These are phyloP conservation scores for Termitomyces sp. DNA, from an alignment of 1,284 basidiomycete genomes.

Conservation along the genomic window DNA sequence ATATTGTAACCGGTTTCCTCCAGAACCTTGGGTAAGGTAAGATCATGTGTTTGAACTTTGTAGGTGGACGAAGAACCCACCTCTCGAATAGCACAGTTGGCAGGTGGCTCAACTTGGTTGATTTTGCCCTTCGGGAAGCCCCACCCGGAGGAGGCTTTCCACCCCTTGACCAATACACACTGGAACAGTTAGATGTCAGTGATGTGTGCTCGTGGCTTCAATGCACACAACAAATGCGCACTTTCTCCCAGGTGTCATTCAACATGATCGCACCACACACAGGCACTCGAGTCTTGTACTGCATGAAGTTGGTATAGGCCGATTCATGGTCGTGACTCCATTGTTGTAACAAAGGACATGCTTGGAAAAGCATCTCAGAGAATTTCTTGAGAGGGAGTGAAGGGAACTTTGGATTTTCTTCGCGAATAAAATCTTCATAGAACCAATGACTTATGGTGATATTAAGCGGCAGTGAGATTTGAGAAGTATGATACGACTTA, in stretches of 20 bases:
- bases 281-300: constrained; percentile 96
- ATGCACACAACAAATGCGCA: constrained; percentile 28
- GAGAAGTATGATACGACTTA: constrained; percentile 36
- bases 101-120: constrained; percentile 85
- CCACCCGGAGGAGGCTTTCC: constrained; percentile 96
- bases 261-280: constrained; percentile 99
- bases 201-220: background rate
- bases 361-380: constrained; percentile 87
- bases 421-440: constrained; percentile 97
- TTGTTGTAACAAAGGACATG: constrained; percentile 75
- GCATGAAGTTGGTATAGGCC: constrained; percentile 81
- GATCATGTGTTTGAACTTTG: background rate
- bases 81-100: constrained; percentile 86
- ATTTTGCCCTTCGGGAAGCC: constrained; percentile 99
- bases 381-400: constrained; percentile 89
- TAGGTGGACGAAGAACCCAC: constrained; percentile 38
- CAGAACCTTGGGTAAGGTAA: constrained; percentile 54
- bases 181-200: constrained; percentile 25
- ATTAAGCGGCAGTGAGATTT: constrained; percentile 3
- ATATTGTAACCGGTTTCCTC: constrained; percentile 95
- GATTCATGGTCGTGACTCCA: constrained; percentile 79
- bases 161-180: constrained; percentile 95
- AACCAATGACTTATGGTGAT: constrained; percentile 86
- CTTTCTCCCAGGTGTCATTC: constrained; percentile 90
- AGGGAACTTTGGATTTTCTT: constrained; percentile 84